These are phyloP conservation scores for Lepidium sativum DNA, from an alignment of 345 rosid species.

Conservation along the genomic window DNA sequence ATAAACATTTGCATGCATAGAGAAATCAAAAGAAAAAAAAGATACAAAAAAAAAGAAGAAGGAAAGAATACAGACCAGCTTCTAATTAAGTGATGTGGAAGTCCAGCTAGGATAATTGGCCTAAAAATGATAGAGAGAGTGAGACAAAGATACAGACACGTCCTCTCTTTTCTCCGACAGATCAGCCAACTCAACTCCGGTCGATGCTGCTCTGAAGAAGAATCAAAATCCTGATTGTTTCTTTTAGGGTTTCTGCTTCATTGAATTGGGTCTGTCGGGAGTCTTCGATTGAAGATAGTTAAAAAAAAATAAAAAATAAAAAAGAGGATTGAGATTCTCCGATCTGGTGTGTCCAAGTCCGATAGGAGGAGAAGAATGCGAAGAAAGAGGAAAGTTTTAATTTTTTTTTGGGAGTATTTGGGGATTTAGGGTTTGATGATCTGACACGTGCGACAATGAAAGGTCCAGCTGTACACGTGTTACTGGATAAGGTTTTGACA, in stretches of 20 bases:
- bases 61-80: constrained; percentile 24
- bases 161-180: constrained; percentile 16
- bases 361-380: constrained; percentile 30
- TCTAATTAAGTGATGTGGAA: constrained; percentile 43
- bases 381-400: constrained; percentile 21
- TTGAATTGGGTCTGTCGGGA: constrained; percentile 9
- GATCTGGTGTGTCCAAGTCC: constrained; percentile 43
- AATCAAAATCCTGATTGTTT: not conserved
- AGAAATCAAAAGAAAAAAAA: not conserved
- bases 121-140: not conserved
- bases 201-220: not conserved
- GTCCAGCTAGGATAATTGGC: constrained; percentile 42
- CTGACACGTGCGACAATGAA: constrained; percentile 56
- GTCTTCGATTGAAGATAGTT: not conserved
- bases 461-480: constrained; percentile 59
- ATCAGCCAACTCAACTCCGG: constrained; percentile 36
- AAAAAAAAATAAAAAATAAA: not conserved
- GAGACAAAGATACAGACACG: constrained; percentile 23
- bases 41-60: too few species aligned
- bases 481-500: constrained; percentile 48
- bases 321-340: constrained; percentile 9
- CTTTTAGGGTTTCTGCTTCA: not conserved
- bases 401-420: not conserved
- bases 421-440: constrained; percentile 54
- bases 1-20: not conserved